Percentiles rank a stretch among this genome's conserved stretches.
Conservation (phyloP, 805 yeast genomes). For the Brettanomyces anomalus region DNA sequence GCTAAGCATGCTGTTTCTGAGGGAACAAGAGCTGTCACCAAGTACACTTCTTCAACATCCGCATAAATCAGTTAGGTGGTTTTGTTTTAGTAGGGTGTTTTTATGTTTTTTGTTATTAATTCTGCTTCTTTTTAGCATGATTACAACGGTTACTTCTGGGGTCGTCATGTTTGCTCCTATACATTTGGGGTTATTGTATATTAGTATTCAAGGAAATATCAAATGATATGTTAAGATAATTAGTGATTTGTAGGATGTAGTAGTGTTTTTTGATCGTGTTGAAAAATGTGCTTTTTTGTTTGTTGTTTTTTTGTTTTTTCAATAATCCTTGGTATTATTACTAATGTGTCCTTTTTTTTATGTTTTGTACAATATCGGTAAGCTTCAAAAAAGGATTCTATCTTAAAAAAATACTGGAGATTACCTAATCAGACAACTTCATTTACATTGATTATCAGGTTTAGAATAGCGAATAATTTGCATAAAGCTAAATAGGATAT, state of each 20-base stretch:
- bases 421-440: too few species aligned
- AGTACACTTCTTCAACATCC: constrained; percentile 67
- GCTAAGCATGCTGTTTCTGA: constrained; percentile 98
- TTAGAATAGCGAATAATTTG: too few species aligned
- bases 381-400: too few species aligned
- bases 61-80: constrained; percentile 21
- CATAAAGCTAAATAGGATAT: too few species aligned
- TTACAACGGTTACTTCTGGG: constrained; percentile 14
- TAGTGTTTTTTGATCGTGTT: neutral
- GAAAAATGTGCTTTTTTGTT: too few species aligned
- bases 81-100: constrained; percentile 49
- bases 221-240: neutral
- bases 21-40: constrained; percentile 97
- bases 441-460: too few species aligned
- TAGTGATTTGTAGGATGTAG: neutral
- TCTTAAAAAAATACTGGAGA: too few species aligned
- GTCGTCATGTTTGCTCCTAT: constrained; percentile 1
- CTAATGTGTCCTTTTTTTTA: too few species aligned
- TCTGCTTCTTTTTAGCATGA: neutral
- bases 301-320: too few species aligned
- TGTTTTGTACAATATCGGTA: too few species aligned
- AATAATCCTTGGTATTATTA: too few species aligned
- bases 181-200: constrained; percentile 17
- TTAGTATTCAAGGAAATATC: constrained; percentile 14
- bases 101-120: constrained; percentile 27